Percentiles rank a stretch among this genome's conserved stretches.
Conservation (phyloP, 257 asterid genomes). For the Nicotiana tomentosiformis region DNA sequence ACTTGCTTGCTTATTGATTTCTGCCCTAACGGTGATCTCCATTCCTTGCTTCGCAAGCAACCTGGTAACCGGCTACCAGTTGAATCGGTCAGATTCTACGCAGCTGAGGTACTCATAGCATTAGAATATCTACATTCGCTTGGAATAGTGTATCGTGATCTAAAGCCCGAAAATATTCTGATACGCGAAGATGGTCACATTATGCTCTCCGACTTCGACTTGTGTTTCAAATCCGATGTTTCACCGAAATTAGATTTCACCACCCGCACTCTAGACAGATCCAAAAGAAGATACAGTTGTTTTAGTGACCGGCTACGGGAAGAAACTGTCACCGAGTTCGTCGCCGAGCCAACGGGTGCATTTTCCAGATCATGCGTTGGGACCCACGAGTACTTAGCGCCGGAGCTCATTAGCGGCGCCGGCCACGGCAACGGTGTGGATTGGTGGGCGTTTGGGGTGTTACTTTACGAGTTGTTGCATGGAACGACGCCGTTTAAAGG, state of each 20-base stretch:
- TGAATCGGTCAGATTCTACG: slow-evolving; percentile 63
- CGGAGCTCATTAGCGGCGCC: slow-evolving; percentile 59
- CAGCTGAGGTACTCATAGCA: slow-evolving; percentile 64
- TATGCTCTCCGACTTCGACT: slow-evolving; percentile 79
- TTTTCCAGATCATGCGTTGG: slow-evolving; percentile 85
- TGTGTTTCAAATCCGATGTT: slow-evolving; percentile 56
- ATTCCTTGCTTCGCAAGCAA: slow-evolving; percentile 68
- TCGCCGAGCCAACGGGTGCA: slow-evolving; percentile 72
- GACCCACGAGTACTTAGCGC: slow-evolving; percentile 82
- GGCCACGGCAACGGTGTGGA: slow-evolving; percentile 96
- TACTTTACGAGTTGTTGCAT: slow-evolving; percentile 55
- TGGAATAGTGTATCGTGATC: slow-evolving; percentile 82
- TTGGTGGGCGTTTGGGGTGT: slow-evolving; percentile 94
- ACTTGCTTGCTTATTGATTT: slow-evolving; percentile 73
- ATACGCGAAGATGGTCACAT: slow-evolving; percentile 80
- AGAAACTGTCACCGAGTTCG: slow-evolving; percentile 59
- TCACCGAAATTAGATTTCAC: slow-evolving; percentile 40
- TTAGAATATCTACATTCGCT: slow-evolving; percentile 66
- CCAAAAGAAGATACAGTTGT: slow-evolving; percentile 12
- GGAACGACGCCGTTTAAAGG: slow-evolving; percentile 89
- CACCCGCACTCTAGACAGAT: slow-evolving; percentile 7
- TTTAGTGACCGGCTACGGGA: slow-evolving; percentile 17
- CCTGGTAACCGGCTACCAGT: slow-evolving; percentile 41
- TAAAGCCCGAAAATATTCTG: slow-evolving; percentile 73
- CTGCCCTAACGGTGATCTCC: slow-evolving; percentile 83